These are phyloP conservation scores for Phallus indusiatus DNA, from an alignment of 768 basidiomycete genomes.

Conservation along the genomic window DNA sequence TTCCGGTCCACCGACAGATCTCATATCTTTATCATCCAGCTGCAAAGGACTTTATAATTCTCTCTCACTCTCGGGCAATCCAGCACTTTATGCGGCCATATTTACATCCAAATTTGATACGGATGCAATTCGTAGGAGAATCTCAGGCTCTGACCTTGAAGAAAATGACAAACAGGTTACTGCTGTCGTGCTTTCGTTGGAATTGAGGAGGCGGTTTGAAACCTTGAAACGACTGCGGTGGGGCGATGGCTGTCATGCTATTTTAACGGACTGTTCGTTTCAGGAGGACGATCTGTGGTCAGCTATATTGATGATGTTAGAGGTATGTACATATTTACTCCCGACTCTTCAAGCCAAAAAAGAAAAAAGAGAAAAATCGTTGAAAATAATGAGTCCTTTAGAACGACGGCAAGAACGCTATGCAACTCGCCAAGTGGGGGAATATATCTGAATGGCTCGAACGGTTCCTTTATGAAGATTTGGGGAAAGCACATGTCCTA, in stretches of 20 bases:
- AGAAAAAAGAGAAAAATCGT: too few relatives aligned
- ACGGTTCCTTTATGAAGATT: conserved; percentile 55
- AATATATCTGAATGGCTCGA: conserved; percentile 53
- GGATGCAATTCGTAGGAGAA: conserved; percentile 35
- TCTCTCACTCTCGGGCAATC: conserved; percentile 45
- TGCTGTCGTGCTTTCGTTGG: conserved; percentile 42
- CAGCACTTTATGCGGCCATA: conserved; percentile 64
- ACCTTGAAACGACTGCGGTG: conserved; percentile 47
- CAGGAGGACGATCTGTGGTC: conserved; percentile 39
- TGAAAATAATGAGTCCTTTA: too few relatives aligned
- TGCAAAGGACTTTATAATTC: conserved; percentile 39
- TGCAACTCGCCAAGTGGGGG: conserved; percentile 60
- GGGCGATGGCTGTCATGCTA: conserved; percentile 29
- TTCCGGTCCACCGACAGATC: conserved; percentile 51
- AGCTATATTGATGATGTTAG: conserved; percentile 70
- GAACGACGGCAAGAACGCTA: conserved; percentile 64
- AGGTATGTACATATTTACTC: conserved; percentile 22
- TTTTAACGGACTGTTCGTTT: conserved; percentile 20
- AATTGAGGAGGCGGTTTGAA: conserved; percentile 52
- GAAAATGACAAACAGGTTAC: conserved; percentile 26
- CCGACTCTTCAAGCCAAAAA: too few relatives aligned
- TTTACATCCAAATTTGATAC: conserved; percentile 63
- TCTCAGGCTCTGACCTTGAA: too few relatives aligned
- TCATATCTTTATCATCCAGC: conserved; percentile 45
- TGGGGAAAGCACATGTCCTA: too few relatives aligned